Evolutionary conservation across 1,139 yeast species (phyloP).

Genomic region (Oligophagozyma castellii): DNA sequence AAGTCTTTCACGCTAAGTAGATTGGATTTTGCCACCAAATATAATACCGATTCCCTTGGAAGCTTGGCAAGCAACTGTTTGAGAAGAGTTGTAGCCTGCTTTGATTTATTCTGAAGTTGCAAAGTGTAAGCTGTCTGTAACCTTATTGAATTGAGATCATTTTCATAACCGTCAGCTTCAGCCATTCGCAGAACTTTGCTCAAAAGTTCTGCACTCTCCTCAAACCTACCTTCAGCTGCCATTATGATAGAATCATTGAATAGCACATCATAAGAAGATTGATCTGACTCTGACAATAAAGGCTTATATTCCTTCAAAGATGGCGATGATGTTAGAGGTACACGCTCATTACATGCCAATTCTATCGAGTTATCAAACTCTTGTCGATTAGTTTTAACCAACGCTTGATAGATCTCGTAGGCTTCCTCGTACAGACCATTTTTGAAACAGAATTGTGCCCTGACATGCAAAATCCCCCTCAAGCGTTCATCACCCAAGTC

Average conservation of each 20-base stretch:
- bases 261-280: slow-evolving; percentile 36
- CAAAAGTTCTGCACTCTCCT: slow-evolving; percentile 34
- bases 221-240: slow-evolving; percentile 25
- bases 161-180: slow-evolving; percentile 19
- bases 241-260: slow-evolving; percentile 58
- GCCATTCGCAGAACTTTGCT: slow-evolving; percentile 34
- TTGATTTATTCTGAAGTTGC: slow-evolving; percentile 33
- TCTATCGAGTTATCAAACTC: slow-evolving; percentile 34
- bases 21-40: slow-evolving; percentile 24
- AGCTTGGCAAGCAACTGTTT: slow-evolving; percentile 18
- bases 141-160: slow-evolving; percentile 29
- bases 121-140: slow-evolving; percentile 59
- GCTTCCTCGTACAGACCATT: slow-evolving; percentile 47
- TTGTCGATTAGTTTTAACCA: slow-evolving; percentile 25
- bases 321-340: slow-evolving; percentile 14
- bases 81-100: slow-evolving; percentile 33
- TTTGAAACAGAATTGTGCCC: slow-evolving; percentile 72
- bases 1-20: slow-evolving; percentile 15
- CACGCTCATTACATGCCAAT: slow-evolving; percentile 30
- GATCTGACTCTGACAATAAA: slow-evolving; percentile 20
- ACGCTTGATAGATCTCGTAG: slow-evolving; percentile 36
- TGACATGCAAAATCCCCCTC: slow-evolving; percentile 55
- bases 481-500: slow-evolving; percentile 5
- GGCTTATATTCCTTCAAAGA: slow-evolving; percentile 4
- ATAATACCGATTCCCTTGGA: slow-evolving; percentile 16